Evolutionary conservation across 2,329 filamentous ascomycete species (phyloP), one percentile per base, ranked within the genome.

Genomic region (Verticillium zaregamsianum): DNA sequence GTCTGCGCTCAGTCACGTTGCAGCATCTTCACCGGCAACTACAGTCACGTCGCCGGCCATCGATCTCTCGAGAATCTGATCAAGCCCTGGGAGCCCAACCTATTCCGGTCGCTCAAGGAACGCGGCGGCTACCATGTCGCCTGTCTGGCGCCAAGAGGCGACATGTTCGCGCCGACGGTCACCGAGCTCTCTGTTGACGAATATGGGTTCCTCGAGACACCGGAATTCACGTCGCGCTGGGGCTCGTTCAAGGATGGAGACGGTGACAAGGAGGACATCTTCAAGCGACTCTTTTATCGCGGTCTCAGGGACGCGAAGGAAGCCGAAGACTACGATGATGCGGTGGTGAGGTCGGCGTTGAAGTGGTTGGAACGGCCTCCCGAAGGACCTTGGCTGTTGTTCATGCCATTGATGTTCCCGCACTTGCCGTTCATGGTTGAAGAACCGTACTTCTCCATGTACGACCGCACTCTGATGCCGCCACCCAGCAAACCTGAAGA

Each of bases 351-450:
- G 31, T 75, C 73, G 1, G 79, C 78, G 0, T 55, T 80, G 39
- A 73, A 71, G 8, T 82, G 78, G 78, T 68, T 81, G 0, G 74
- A 79, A 20, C 73, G 71, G 20, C 78, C 77, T 0, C 79, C 79
- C 0, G 60, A 73, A 73, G 62, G 45, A 8, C 77, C 77, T 1
- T 80, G 75, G 76, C 74, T 79, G 0, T 62, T 80, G 0, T 80
- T 78, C 60, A 68, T 80, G 71, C 77, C 78, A 0, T 66, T 79
- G 0, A 65, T 77, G 6, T 79, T 81, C 63, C 77, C 79, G 0
- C 76, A 81, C 63, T 79, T 75, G n/a, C 79, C 78, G 0, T 81
- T 81, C 39, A 71, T 76, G 25, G 78, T 81, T 1, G 79, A 82
- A 61, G 78, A 81, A 66, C 79, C 79, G 0, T 81, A 76, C 60